Conservation (phyloP, 2,329 filamentous ascomycete species). For the Capronia americana region DNA sequence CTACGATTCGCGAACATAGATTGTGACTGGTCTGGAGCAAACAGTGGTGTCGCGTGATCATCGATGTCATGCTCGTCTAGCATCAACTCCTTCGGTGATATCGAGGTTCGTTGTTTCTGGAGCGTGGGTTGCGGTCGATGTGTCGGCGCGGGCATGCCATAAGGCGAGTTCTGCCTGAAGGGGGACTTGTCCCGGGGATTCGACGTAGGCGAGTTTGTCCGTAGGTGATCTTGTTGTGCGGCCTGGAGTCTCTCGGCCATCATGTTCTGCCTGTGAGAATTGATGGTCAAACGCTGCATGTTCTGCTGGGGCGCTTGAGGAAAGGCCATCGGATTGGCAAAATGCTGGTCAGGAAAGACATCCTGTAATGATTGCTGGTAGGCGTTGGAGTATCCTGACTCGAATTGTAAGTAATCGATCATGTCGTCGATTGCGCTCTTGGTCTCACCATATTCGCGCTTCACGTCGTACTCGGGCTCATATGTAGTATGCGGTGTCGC, state of each 20-base stretch:
- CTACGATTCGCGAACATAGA: slow-evolving; percentile 58
- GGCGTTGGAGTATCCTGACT: slow-evolving; percentile 55
- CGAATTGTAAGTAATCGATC: slow-evolving; percentile 72
- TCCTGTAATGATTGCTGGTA: slow-evolving; percentile 45
- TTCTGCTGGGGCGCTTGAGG: slow-evolving; percentile 43
- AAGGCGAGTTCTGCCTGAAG: slow-evolving; percentile 74
- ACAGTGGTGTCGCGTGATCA: slow-evolving; percentile 72
- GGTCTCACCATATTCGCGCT: slow-evolving; percentile 62
- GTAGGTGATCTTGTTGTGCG: slow-evolving; percentile 75
- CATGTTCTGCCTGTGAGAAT: slow-evolving; percentile 64
- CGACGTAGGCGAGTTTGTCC: slow-evolving; percentile 62
- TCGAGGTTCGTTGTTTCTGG: slow-evolving; percentile 72
- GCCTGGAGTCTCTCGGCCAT: slow-evolving; percentile 79
- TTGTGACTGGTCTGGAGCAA: slow-evolving; percentile 65
- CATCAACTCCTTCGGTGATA: slow-evolving; percentile 91
- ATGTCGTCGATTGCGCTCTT: slow-evolving; percentile 50
- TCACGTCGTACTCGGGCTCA: slow-evolving; percentile 61
- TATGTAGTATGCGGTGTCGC: slow-evolving; percentile 65
- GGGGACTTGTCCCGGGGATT: slow-evolving; percentile 75
- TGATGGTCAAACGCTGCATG: slow-evolving; percentile 45
- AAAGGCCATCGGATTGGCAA: slow-evolving; percentile 46
- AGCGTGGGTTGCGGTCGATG: slow-evolving; percentile 48
- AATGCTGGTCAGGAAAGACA: slow-evolving; percentile 71
- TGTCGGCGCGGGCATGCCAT: slow-evolving; percentile 55
- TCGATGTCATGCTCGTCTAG: slow-evolving; percentile 82